These are phyloP conservation scores for Astragalus membranaceus DNA, from an alignment of 306 rosid species.

Conservation along the genomic window DNA sequence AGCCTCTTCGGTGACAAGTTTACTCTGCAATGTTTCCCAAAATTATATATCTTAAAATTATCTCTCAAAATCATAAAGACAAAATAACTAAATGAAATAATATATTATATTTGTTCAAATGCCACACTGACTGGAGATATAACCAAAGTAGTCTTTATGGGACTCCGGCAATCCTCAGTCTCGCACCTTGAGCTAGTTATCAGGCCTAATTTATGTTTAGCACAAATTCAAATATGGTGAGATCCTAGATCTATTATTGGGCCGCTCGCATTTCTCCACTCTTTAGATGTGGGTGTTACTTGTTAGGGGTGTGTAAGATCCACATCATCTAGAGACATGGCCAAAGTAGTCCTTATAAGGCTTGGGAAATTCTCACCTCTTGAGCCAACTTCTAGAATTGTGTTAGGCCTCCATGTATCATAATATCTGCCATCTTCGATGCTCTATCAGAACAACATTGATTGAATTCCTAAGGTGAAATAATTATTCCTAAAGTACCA, in stretches of 20 bases:
- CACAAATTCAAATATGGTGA: not conserved
- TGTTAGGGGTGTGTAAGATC: not conserved
- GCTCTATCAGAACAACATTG: not conserved
- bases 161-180: not conserved
- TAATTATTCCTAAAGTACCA: not conserved
- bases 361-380: not conserved
- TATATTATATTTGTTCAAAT: not conserved
- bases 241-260: not conserved
- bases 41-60: not conserved
- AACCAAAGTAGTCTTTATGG: not conserved
- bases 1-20: conserved; percentile 69
- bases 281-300: not conserved
- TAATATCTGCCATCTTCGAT: not conserved
- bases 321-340: not conserved
- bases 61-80: conserved; percentile 15
- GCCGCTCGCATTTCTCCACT: not conserved
- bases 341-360: not conserved
- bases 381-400: not conserved
- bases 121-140: not conserved
- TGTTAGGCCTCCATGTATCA: not conserved
- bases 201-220: not conserved
- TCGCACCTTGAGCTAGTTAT: not conserved
- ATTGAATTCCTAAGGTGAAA: conserved; percentile 6
- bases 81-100: not conserved
- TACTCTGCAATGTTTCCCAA: conserved; percentile 47